Evolutionary conservation across 306 rosid genomes (phyloP), one percentile per base, ranked within the genome.

Genomic region (Malus asiatica): DNA sequence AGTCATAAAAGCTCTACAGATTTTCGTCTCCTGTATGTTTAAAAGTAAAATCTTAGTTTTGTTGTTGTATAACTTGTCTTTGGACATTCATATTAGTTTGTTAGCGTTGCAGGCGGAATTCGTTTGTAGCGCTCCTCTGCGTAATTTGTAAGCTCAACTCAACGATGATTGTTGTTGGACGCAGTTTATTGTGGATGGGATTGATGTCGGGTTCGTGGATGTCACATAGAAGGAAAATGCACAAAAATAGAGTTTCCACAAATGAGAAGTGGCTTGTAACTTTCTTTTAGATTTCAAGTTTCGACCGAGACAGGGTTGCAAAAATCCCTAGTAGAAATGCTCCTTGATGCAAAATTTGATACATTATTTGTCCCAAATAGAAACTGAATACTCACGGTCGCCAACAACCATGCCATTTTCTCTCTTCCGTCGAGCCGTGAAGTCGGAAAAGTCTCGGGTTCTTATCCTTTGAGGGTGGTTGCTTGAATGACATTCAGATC

Each of bases 81-180:
- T 73, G 77, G 78, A 72, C 61, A 61, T 64, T 72, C 62, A 30
- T 25, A 68, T 46, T 59, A 72, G 22, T 57, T 18, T 67, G 45
- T 42, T 11, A 14, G 68, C 63, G 83, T 76, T 70, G 69, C 72
- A 29, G 70, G 66, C 20, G 25, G 42, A 70, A 74, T 45, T 29
- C 10, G 61, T 61, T 62, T 44, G 60, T 29, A 44, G 70, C 66
- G 45, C 77, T 18, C n/a, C 76, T 3, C 44, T 42, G 68, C 68
- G 16, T 73, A 61, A 74, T 62, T 48, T 15, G 55, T 5, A n/a
- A n/a, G n/a, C n/a, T n/a, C n/a, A n/a, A 11, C 29, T 29, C n/a
- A 45, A 18, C 6, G 60, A n/a, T 27, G 44, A 38, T 27, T 48
- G 55, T 27, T 27, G 69, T 25, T 9, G 52, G 23, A 45, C 16